Base-by-base conservation (phyloP, 192 early-diverging fungal genomes). In the Allomyces arbusculus region DNA sequence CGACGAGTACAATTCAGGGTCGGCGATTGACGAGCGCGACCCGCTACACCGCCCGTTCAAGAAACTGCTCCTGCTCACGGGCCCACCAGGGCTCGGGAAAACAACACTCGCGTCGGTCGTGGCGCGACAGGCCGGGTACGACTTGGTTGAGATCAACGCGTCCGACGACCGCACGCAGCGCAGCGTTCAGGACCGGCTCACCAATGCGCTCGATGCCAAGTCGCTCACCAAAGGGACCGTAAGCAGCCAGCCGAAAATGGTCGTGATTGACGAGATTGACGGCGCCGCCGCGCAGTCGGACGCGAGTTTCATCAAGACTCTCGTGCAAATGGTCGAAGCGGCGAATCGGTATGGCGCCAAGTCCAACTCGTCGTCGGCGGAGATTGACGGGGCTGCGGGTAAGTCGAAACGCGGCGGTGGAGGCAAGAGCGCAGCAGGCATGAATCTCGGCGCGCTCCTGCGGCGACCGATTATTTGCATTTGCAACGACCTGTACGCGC, bases 201-300 rank as follows among this genome's bases (percentile, higher is more conserved):
- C 87, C 62, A 82, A 94, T 14, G 76, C 83, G 23, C 76, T 87
- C 24, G 88, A 88, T 3, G 74, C 91, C 26, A 88, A 91, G 68
- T 86, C 85, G 22, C 86, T 93, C 66, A 79, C 85, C 1, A 80
- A 87, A 61, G 84, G 67, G 67, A 69, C n/a, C 26, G 77, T 77
- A 6, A 75, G 74, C 44, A 76, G 76, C 25, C 87, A 83, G 68
- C 92, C 93, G 24, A 88, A 82, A 69, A 66, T 93, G 22, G 72
- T 96, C 23, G 84, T 98, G 23, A 91, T 98, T 68, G 95, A 98
- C 70, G 95, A 96, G 70, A 90, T 98, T 68, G 95, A 98, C 73
- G 95, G 95, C 28, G 92, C 83, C 1, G 84, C 83, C 33, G 76
- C 78, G 1, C 74, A 79, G 28, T 86, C 82, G n/a, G 84, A 88